phyloP scores from a whole-genome alignment of 2,329 filamentous ascomycete species.

The Claviceps purpurea region DNA sequence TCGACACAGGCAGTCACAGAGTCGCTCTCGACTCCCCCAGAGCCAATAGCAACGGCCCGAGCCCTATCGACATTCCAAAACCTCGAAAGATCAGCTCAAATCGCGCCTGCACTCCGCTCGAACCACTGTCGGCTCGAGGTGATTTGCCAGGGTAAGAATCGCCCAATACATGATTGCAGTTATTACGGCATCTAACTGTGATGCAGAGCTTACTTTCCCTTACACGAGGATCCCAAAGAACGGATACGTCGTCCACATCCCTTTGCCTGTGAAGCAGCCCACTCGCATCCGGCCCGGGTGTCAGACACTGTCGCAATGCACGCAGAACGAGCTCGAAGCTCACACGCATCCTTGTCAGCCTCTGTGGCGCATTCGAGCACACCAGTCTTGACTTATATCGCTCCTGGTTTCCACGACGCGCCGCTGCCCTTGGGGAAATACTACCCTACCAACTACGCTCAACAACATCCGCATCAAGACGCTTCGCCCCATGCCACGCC shows the following conservation, averaged over 20 bases:
- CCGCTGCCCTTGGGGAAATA: constrained; percentile 47
- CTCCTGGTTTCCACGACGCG: constrained; percentile 33
- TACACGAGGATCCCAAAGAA: constrained; percentile 40
- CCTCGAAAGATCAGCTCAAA: constrained; percentile 26
- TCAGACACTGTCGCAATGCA: constrained; percentile 16
- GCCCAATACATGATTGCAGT: not conserved
- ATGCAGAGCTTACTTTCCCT: constrained; percentile 44
- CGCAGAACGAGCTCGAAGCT: constrained; percentile 10
- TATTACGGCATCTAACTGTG: not conserved
- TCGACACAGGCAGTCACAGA: constrained; percentile 1
- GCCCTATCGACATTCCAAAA: constrained; percentile 38
- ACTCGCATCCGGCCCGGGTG: constrained; percentile 23
- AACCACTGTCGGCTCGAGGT: constrained; percentile 42
- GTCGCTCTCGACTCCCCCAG: constrained; percentile 8
- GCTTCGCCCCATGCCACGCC: constrained; percentile 8
- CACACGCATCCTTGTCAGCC: constrained; percentile 11
- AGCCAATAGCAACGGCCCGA: constrained; percentile 29
- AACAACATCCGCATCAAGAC: constrained; percentile 10
- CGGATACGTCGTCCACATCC: constrained; percentile 37
- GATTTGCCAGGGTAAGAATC: constrained; percentile 41
- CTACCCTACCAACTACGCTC: constrained; percentile 48
- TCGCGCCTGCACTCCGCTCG: constrained; percentile 29
- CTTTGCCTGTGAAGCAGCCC: constrained; percentile 30
- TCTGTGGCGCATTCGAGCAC: constrained; percentile 20
- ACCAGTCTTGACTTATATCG: constrained; percentile 37